Evolutionary conservation across 2,329 filamentous ascomycete species (phyloP), one percentile per base, ranked within the genome.

Genomic region (Xylariaceae sp.): DNA sequence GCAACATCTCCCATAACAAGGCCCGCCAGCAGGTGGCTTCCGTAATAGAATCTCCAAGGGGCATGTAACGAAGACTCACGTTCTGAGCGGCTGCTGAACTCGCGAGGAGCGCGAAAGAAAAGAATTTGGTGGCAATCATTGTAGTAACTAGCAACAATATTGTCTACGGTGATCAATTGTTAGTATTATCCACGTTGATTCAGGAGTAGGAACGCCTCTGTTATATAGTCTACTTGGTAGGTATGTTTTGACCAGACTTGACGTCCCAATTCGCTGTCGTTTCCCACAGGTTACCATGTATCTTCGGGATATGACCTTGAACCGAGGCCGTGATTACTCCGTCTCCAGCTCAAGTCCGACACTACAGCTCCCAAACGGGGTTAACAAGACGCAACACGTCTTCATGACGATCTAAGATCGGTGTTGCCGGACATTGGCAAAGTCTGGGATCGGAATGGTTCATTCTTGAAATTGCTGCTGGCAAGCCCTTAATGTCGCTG

Each of bases 11-110:
- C 73, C 73, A 76, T 27, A 77, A 66, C 57, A 73, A 68, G 15
- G 72, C 61, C 10, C 73, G 71, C 73, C 74, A 77, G 67, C 74
- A 77, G 43, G 73, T 64, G 58, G 73, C 74, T 51, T 77, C 72
- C 1, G 73, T 76, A 60, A 76, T 76, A 39, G 69, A 72, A 65
- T 76, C 73, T 35, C 74, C 75, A 37, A 77, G 75, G 8, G 74
- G 74, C 74, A 77, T 75, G 40, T 67, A 71, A 9, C 65, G 61
- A 15, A 71, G 59, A 18, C 57, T 67, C 16, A 52, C 50, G 37
- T 64, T 65, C 50, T 69, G 67, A 3, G 64, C 66, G 15, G 47
- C 46, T 13, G 59, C 53, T 29, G 58, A 47, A 11, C 53, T 47
- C 7, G 57, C 61, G 5, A 66, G 33, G 7, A 62, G 36, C 21